Conservation (phyloP, 352 stramenopile species). For the Phytophthora fragariae region DNA sequence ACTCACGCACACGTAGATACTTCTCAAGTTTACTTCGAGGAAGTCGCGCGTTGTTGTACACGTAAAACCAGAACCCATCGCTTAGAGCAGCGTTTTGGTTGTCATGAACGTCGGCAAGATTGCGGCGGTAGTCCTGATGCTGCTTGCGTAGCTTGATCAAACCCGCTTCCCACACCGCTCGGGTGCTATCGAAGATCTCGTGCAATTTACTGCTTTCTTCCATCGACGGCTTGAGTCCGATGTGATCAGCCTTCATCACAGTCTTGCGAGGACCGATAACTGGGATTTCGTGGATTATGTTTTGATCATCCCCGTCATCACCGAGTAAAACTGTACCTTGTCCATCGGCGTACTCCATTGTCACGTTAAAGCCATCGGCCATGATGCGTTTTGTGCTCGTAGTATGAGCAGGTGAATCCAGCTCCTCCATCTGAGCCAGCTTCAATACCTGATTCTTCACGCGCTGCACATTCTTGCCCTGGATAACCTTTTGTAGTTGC, state of each 20-base stretch:
- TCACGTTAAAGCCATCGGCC: background rate
- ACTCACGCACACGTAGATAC: background rate
- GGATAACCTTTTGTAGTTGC: background rate
- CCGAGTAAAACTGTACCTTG: background rate
- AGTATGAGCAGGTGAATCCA: background rate
- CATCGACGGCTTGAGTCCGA: slow-evolving; percentile 2
- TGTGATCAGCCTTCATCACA: background rate
- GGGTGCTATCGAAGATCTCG: background rate
- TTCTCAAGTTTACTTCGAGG: slow-evolving; percentile 23
- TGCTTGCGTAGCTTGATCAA: background rate
- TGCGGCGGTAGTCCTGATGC: background rate
- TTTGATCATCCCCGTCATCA: background rate
- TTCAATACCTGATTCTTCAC: background rate
- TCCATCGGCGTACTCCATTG: background rate
- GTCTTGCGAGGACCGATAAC: background rate
- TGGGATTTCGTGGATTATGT: background rate
- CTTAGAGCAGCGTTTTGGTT: slow-evolving; percentile 20
- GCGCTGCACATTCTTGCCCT: background rate
- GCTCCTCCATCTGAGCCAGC: background rate
- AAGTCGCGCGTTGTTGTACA: slow-evolving; percentile 43
- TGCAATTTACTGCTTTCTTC: background rate
- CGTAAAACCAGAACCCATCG: slow-evolving; percentile 47
- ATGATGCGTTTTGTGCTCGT: background rate
- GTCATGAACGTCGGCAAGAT: background rate
- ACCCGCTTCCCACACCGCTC: background rate